Base-by-base conservation (phyloP, 371 early-diverging fungal species). In the Rhizomucor miehei region DNA sequence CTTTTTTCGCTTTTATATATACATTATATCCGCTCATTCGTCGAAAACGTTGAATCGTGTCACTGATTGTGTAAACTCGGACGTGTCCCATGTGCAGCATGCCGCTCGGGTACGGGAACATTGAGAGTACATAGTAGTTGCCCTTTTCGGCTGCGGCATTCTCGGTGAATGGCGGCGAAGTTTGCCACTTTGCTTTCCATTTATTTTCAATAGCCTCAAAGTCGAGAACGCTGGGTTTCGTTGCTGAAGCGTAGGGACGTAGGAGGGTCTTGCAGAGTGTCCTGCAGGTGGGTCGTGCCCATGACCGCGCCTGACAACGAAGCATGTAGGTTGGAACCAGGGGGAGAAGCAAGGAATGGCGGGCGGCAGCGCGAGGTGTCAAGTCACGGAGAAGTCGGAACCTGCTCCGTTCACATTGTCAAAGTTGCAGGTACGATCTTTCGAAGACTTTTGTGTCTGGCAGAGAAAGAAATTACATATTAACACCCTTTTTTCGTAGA, bases 101-200 rank as follows among this genome's bases (percentile, higher is more conserved):
- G 4, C 97, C 96, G 12, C 90, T 90, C 3, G 97, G 97, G 60
- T 97, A 97, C 6, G 97, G 97, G 59, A 95, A 97, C 97, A 97
- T 97, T 55, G 88, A 79, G 5, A 97, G 76, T 9, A 91, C 79
- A 55, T 97, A 97, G 56, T 80, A 90, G 44, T 81, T 85, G 40
- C 82, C 74, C 25, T 65, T 65, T 14, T 67, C 62, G 13, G 16
- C 29, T 5, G 25, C 43, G n/a, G 43, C 24, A 1, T 21, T 20
- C 6, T 23, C 39, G 13, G 54, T 53, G 24, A 49, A 49, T 2
- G 51, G 62, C n/a, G 56, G 50, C 13, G 59, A 38, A 25, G 73
- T 64, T 2, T 67, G 62, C 87, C 86, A 87, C 13, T 80, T 75
- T 24, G 53, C 43, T 46, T 67, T 66, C 87, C 87, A 87, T 55